Evolutionary conservation across 257 asterid species (phyloP).

Genomic region (Solanum sejunctum): DNA sequence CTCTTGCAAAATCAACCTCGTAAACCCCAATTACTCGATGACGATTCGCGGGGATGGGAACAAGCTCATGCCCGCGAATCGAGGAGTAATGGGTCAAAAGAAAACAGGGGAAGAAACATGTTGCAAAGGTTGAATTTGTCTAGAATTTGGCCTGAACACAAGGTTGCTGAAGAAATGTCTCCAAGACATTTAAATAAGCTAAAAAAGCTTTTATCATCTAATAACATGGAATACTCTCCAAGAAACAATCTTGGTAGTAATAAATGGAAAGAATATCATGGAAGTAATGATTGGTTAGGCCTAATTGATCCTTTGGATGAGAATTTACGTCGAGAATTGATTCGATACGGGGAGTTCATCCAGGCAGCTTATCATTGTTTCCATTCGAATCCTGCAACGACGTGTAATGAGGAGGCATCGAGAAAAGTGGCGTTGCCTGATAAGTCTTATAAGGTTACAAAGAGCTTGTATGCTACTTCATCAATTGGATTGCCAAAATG

Average conservation of each 20-base stretch:
- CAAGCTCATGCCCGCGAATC: neutral
- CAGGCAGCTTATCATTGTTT: constrained; percentile 88
- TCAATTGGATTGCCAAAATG: constrained; percentile 65
- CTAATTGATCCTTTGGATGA: constrained; percentile 84
- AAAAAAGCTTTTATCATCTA: constrained; percentile 49
- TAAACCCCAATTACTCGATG: neutral
- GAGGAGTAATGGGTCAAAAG: neutral
- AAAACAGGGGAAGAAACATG: constrained; percentile 16
- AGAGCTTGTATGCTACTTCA: constrained; percentile 68
- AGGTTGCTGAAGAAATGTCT: constrained; percentile 84
- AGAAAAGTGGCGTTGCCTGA: constrained; percentile 56
- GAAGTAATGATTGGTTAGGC: constrained; percentile 69
- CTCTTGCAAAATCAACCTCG: constrained; percentile 29
- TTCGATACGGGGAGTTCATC: constrained; percentile 76
- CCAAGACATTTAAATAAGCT: constrained; percentile 61
- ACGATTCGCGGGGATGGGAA: neutral
- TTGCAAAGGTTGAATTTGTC: constrained; percentile 29
- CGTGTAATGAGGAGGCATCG: constrained; percentile 21
- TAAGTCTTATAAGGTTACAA: constrained; percentile 58
- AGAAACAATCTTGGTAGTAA: constrained; percentile 49
- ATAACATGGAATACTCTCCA: constrained; percentile 52
- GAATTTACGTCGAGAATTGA: constrained; percentile 80
- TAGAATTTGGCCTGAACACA: constrained; percentile 63
- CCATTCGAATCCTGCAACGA: constrained; percentile 55
- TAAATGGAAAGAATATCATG: constrained; percentile 76